These are phyloP conservation scores for Lanmaoa pseudosensibilis DNA, from an alignment of 768 basidiomycete species.

Conservation along the genomic window DNA sequence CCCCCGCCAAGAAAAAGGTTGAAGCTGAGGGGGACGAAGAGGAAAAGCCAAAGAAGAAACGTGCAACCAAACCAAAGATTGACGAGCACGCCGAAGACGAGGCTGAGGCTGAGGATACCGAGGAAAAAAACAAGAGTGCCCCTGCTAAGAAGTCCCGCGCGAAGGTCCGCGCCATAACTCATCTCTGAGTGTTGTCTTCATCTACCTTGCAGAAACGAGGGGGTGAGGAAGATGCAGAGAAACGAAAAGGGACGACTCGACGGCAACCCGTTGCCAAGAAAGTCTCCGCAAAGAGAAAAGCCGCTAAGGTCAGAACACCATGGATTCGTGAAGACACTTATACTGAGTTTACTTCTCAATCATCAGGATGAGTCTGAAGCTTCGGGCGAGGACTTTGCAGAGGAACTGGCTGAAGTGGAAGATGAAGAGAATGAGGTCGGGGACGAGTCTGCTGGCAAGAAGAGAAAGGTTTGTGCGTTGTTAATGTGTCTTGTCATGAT, in stretches of 20 bases:
- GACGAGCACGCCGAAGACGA: slow-evolving; percentile 35
- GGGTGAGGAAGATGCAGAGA: slow-evolving; percentile 37
- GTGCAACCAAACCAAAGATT: slow-evolving; percentile 29
- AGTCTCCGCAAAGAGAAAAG: slow-evolving; percentile 45
- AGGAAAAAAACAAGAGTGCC: slow-evolving; percentile 33
- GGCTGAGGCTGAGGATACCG: slow-evolving; percentile 25
- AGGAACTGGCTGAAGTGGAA: slow-evolving; percentile 44
- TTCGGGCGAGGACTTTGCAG: slow-evolving; percentile 49
- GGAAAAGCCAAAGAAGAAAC: slow-evolving; percentile 38
- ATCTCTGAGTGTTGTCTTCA: slow-evolving; percentile 14
- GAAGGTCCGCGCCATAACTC: slow-evolving; percentile 32
- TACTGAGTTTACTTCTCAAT: background rate
- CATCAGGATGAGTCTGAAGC: slow-evolving; percentile 37
- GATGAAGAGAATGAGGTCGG: slow-evolving; percentile 49
- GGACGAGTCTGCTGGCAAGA: slow-evolving; percentile 47
- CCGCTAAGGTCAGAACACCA: slow-evolving; percentile 34
- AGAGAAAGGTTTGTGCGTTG: slow-evolving; percentile 59
- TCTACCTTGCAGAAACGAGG: slow-evolving; percentile 29
- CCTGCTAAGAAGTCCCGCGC: slow-evolving; percentile 36
- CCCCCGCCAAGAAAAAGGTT: slow-evolving; percentile 36
- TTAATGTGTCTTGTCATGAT: background rate
- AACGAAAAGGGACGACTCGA: slow-evolving; percentile 50
- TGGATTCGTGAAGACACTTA: background rate
- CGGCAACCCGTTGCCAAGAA: slow-evolving; percentile 49
- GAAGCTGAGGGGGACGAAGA: slow-evolving; percentile 37